phyloP scores from a whole-genome alignment of 228 moss, liverwort and hornwort genomes.

The Sphagnum magellanicum region DNA sequence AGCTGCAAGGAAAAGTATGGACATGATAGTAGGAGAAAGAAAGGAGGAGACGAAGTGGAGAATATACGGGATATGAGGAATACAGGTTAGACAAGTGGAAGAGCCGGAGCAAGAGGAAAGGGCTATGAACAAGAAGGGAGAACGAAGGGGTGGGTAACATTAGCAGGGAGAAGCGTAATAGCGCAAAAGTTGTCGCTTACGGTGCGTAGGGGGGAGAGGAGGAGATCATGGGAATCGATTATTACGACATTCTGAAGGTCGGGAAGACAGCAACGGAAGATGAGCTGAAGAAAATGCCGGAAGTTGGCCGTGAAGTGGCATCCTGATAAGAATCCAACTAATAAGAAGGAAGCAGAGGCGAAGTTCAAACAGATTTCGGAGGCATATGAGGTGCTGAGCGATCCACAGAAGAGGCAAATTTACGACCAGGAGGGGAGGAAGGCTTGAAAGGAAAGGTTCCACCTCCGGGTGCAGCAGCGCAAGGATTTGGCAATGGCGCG shows the following conservation, averaged over 20 bases:
- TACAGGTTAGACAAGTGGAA: too few species aligned
- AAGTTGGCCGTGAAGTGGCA: conserved; percentile 64
- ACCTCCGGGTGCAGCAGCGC: conserved; percentile 17
- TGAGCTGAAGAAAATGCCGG: conserved; percentile 56
- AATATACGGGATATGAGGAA: too few species aligned
- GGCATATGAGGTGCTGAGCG: conserved; percentile 59
- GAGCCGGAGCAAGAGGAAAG: too few species aligned
- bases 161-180: background rate
- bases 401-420: conserved; percentile 53
- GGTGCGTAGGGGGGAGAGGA: conserved; percentile 7
- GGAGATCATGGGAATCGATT: conserved; percentile 48
- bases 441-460: conserved; percentile 57
- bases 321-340: conserved; percentile 59
- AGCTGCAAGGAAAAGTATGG: too few species aligned
- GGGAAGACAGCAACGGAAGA: conserved; percentile 40
- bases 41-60: too few species aligned
- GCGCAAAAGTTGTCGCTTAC: conserved; percentile 8
- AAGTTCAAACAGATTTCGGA: conserved; percentile 65
- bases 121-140: too few species aligned
- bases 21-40: too few species aligned
- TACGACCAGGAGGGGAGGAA: conserved; percentile 56
- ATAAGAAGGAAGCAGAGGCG: conserved; percentile 56
- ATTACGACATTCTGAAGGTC: conserved; percentile 44
- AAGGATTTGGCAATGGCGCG: conserved; percentile 28
- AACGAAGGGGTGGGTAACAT: too few species aligned